Evolutionary conservation across 495 filamentous ascomycete species (phyloP).

Genomic region (Mytilinidion resinicola): DNA sequence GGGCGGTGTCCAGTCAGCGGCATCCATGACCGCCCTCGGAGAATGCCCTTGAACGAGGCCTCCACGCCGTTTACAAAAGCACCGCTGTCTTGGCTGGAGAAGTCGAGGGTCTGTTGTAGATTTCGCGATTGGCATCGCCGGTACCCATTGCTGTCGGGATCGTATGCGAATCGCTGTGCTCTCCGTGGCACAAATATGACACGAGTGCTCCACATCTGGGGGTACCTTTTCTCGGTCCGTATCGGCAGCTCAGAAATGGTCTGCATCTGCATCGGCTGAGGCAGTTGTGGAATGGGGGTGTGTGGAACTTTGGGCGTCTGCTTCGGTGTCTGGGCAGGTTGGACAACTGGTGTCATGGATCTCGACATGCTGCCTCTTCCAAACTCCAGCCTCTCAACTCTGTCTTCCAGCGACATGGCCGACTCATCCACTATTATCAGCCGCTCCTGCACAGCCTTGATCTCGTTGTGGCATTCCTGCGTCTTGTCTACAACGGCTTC

Average conservation of each 20-base stretch:
- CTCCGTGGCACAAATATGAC: slow-evolving; percentile 29
- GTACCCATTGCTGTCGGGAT: slow-evolving; percentile 27
- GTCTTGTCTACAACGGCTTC: slow-evolving; percentile 32
- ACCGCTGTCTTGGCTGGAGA: slow-evolving; percentile 23
- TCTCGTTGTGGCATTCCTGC: slow-evolving; percentile 24
- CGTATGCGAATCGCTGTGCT: slow-evolving; percentile 25
- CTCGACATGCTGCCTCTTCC: slow-evolving; percentile 9
- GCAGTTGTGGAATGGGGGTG: slow-evolving; percentile 16
- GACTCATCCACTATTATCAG: slow-evolving; percentile 28
- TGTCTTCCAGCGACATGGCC: slow-evolving; percentile 28
- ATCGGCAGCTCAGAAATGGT: slow-evolving; percentile 23
- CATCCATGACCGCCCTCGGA: slow-evolving; percentile 30
- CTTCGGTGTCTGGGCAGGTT: slow-evolving; percentile 7
- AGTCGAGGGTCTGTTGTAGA: slow-evolving; percentile 26
- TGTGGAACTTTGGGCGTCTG: slow-evolving; percentile 13
- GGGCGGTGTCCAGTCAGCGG: slow-evolving; percentile 25
- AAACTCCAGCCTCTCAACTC: slow-evolving; percentile 25
- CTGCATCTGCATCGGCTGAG: slow-evolving; percentile 12
- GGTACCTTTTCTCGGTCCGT: slow-evolving; percentile 27
- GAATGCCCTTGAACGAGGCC: slow-evolving; percentile 22
- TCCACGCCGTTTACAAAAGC: slow-evolving; percentile 27
- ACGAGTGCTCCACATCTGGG: slow-evolving; percentile 24
- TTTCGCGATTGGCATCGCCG: slow-evolving; percentile 27
- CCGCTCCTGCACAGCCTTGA: slow-evolving; percentile 25
- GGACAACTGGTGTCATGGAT: slow-evolving; percentile 17